Evolutionary conservation across 2,329 filamentous ascomycete genomes (phyloP).

Genomic region (Pezicula neosporulosa): DNA sequence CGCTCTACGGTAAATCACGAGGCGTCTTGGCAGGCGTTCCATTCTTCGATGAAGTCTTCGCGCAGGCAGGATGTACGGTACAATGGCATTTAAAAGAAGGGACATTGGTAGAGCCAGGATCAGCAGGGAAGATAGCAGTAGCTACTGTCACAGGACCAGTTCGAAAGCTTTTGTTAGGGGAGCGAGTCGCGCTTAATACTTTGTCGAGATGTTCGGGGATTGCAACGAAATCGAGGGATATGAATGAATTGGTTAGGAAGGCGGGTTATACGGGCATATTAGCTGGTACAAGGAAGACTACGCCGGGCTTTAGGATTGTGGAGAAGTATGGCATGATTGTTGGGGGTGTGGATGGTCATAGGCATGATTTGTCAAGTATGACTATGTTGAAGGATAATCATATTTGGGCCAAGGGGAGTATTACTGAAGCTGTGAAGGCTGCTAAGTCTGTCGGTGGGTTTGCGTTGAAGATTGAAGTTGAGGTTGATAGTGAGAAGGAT

Average conservation of each 20-base stretch:
- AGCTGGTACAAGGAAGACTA: slow-evolving; percentile 96
- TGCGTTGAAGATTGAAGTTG: slow-evolving; percentile 91
- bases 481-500: slow-evolving; percentile 84
- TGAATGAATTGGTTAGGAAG: slow-evolving; percentile 52
- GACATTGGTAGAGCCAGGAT: slow-evolving; percentile 56
- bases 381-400: slow-evolving; percentile 99
- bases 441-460: slow-evolving; percentile 86
- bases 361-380: slow-evolving; percentile 90
- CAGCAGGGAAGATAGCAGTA: slow-evolving; percentile 50
- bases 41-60: slow-evolving; percentile 93
- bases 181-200: slow-evolving; percentile 88
- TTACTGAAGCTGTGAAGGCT: slow-evolving; percentile 78
- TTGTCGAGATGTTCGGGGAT: slow-evolving; percentile 89
- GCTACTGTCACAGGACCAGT: slow-evolving; percentile 86
- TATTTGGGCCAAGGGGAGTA: slow-evolving; percentile 86
- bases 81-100: slow-evolving; percentile 86
- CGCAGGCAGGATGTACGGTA: slow-evolving; percentile 85
- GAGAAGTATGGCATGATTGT: slow-evolving; percentile 98
- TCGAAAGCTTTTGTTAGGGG: slow-evolving; percentile 74
- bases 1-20: slow-evolving; percentile 64
- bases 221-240: slow-evolving; percentile 62
- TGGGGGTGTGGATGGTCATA: slow-evolving; percentile 86
- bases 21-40: slow-evolving; percentile 88
- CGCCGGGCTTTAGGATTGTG: slow-evolving; percentile 88
- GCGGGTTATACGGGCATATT: slow-evolving; percentile 79